Conservation (phyloP, 371 early-diverging fungal genomes). For the Rhizopus sp. region DNA sequence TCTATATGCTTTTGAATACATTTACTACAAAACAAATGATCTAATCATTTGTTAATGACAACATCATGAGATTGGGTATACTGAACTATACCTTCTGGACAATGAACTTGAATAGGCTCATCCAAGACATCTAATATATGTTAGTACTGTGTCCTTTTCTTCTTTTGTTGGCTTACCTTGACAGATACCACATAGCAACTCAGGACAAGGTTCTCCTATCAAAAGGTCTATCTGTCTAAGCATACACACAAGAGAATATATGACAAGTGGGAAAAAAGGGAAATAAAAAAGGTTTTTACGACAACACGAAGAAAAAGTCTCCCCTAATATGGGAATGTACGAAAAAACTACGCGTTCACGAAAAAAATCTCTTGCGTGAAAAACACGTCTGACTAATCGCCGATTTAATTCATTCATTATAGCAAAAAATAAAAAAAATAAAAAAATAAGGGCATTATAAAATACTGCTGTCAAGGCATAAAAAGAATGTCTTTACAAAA, state of each 20-base stretch:
- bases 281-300: slow-evolving; percentile 8
- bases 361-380: slow-evolving; percentile 9
- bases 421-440: too few species aligned
- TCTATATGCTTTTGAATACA: slow-evolving; percentile 39
- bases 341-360: slow-evolving; percentile 6
- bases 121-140: slow-evolving; percentile 41
- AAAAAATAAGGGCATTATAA: too few species aligned
- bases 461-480: too few species aligned
- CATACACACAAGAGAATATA: slow-evolving; percentile 10
- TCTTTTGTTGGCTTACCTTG: slow-evolving; percentile 28
- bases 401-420: too few species aligned
- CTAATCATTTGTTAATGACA: slow-evolving; percentile 17
- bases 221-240: slow-evolving; percentile 33
- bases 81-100: slow-evolving; percentile 49
- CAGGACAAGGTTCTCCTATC: slow-evolving; percentile 44
- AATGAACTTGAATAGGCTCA: slow-evolving; percentile 54
- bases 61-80: background rate
- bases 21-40: slow-evolving; percentile 50
- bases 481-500: too few species aligned
- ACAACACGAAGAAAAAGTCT: background rate
- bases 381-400: background rate
- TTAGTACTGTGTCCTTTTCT: background rate
- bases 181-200: slow-evolving; percentile 49
- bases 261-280: slow-evolving; percentile 5
- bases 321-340: background rate